Evolutionary conservation across 495 filamentous ascomycete species (phyloP).

Genomic region (Staphylotrichum longicolle): DNA sequence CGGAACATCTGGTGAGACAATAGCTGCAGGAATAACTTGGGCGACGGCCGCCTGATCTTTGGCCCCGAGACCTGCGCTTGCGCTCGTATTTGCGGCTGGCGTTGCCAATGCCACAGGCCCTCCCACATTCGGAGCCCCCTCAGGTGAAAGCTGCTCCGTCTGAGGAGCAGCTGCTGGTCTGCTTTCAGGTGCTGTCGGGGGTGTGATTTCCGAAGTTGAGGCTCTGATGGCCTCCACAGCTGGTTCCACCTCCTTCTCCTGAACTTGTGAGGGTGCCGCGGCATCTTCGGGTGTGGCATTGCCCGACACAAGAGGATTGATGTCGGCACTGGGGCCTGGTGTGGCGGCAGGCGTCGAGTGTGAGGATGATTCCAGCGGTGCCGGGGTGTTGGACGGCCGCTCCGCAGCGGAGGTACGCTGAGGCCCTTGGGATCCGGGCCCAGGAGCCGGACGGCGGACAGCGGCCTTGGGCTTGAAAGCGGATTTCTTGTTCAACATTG

Average conservation of each 20-base stretch:
- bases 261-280: background rate
- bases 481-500: constrained; percentile 48
- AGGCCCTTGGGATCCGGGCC: constrained; percentile 16
- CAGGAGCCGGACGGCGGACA: constrained; percentile 21
- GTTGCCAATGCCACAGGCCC: background rate
- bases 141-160: background rate
- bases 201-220: background rate
- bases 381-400: constrained; percentile 8
- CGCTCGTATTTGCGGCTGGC: background rate
- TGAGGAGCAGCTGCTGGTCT: background rate
- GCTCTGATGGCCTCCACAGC: background rate
- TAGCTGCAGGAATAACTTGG: too few relatives aligned
- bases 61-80: background rate
- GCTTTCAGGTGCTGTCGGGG: too few relatives aligned
- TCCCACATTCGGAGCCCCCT: background rate
- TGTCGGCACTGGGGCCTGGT: constrained; percentile 1
- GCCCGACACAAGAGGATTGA: background rate
- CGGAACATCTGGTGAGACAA: too few relatives aligned
- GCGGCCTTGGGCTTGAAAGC: constrained; percentile 45
- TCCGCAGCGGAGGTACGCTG: constrained; percentile 15
- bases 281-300: background rate
- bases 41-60: background rate
- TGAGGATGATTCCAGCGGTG: constrained; percentile 15
- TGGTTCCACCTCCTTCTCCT: background rate
- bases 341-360: constrained; percentile 8